phyloP scores from a whole-genome alignment of 805 yeast genomes.

The Maudiozyma turicensis region DNA sequence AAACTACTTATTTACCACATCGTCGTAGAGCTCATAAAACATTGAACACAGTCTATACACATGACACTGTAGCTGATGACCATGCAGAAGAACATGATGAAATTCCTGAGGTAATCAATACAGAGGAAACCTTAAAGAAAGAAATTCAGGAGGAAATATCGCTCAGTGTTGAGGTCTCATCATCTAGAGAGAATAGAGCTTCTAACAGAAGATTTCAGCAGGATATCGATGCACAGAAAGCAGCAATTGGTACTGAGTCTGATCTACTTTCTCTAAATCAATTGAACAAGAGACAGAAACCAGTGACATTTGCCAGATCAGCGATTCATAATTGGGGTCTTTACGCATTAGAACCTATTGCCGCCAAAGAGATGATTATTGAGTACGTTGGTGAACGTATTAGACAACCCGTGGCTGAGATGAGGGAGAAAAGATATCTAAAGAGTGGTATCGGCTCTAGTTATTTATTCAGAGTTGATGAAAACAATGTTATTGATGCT shows the following conservation, averaged over 20 bases:
- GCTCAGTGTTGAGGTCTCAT: slow-evolving; percentile 35
- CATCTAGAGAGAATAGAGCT: slow-evolving; percentile 80
- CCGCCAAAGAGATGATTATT: slow-evolving; percentile 94
- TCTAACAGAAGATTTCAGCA: slow-evolving; percentile 82
- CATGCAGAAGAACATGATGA: slow-evolving; percentile 35
- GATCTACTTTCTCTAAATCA: slow-evolving; percentile 80
- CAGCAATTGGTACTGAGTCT: slow-evolving; percentile 67
- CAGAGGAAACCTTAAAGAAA: slow-evolving; percentile 13
- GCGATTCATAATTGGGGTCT: slow-evolving; percentile 98
- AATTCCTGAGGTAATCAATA: slow-evolving; percentile 7
- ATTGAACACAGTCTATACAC: slow-evolving; percentile 58
- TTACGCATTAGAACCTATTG: slow-evolving; percentile 89
- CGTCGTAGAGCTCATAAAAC: slow-evolving; percentile 60
- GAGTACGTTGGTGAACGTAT: slow-evolving; percentile 96
- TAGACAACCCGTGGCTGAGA: slow-evolving; percentile 88
- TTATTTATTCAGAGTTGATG: slow-evolving; percentile 85
- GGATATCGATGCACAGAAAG: slow-evolving; percentile 73
- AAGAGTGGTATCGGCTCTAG: slow-evolving; percentile 93
- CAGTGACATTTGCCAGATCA: slow-evolving; percentile 92
- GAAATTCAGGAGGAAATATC: slow-evolving; percentile 10
- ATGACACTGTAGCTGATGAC: slow-evolving; percentile 32
- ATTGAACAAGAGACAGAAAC: slow-evolving; percentile 80
- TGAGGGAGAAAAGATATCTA: slow-evolving; percentile 75
- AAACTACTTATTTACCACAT: slow-evolving; percentile 73
- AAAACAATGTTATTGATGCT: slow-evolving; percentile 91